Conservation (phyloP, 345 rosid species). For the Moricandia arvensis region DNA sequence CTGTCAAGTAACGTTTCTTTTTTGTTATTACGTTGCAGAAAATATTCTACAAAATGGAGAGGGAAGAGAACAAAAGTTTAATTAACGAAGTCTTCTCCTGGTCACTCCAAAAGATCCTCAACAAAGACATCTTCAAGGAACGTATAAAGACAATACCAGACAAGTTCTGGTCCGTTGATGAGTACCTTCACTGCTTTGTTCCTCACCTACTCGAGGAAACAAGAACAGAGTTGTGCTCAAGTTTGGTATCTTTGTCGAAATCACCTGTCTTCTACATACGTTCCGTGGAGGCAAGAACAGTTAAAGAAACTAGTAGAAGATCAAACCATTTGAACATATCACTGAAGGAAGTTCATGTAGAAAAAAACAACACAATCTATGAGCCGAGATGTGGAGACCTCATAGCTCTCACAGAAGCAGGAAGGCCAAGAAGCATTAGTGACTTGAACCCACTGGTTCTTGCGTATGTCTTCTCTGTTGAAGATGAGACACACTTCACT, state of each 20-base stretch:
- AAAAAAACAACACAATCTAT: neutral
- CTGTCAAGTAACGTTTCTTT: neutral
- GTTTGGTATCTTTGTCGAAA: constrained; percentile 20
- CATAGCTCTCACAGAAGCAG: constrained; percentile 32
- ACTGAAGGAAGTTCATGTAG: neutral
- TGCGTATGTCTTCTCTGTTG: constrained; percentile 32
- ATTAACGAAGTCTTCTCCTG: constrained; percentile 34
- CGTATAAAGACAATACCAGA: constrained; percentile 38
- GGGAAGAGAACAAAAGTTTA: constrained; percentile 1
- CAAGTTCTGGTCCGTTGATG: constrained; percentile 26
- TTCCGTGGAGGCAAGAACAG: neutral
- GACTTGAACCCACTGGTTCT: constrained; percentile 36
- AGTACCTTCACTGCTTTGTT: constrained; percentile 35
- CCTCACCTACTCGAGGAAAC: constrained; percentile 40
- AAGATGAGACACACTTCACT: neutral
- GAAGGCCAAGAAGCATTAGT: constrained; percentile 20
- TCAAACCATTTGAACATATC: constrained; percentile 25
- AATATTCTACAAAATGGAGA: constrained; percentile 4
- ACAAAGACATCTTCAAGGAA: constrained; percentile 30
- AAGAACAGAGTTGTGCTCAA: constrained; percentile 38
- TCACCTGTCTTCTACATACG: constrained; percentile 17
- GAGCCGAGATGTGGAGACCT: constrained; percentile 43
- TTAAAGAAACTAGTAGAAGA: neutral
- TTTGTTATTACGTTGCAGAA: neutral
- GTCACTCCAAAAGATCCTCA: constrained; percentile 34